A percentile compares a stretch with the other conserved stretches of the same genome.
These are phyloP conservation scores for Ustilago loliicola DNA, from an alignment of 1,284 basidiomycete species.

Conservation along the genomic window DNA sequence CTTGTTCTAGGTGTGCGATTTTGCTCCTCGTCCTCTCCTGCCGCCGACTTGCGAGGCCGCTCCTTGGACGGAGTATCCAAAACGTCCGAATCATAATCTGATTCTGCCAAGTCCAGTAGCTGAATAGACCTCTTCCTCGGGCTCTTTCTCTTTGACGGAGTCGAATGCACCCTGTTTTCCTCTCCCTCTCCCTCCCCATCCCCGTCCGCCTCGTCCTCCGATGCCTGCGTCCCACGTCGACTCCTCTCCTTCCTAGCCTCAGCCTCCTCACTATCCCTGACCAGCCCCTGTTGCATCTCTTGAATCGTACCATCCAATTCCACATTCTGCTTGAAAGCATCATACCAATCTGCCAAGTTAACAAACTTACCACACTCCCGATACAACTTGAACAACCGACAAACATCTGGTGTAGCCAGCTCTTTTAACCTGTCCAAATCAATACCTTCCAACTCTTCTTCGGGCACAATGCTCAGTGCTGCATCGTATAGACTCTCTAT, in stretches of 20 bases:
- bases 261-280: not conserved
- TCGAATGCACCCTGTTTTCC: constrained; percentile 1
- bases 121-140: constrained; percentile 9
- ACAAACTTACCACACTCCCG: constrained; percentile 64
- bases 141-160: constrained; percentile 18
- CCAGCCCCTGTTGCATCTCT: constrained; percentile 8
- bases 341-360: constrained; percentile 67
- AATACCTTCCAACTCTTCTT: constrained; percentile 27
- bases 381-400: constrained; percentile 58
- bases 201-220: constrained; percentile 3
- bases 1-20: not conserved
- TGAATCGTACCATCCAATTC: constrained; percentile 24
- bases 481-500: constrained; percentile 47
- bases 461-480: constrained; percentile 36
- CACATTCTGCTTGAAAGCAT: constrained; percentile 60
- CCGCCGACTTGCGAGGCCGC: not conserved
- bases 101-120: constrained; percentile 8
- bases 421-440: constrained; percentile 15
- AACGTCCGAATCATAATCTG: constrained; percentile 19
- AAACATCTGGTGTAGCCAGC: constrained; percentile 55
- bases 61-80: constrained; percentile 29
- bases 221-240: not conserved
- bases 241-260: not conserved
- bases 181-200: not conserved
- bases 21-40: not conserved